A percentile compares a stretch with the other conserved stretches of the same genome.
Evolutionary conservation across 768 basidiomycete genomes (phyloP).

Genomic region (Amylocystis lapponica): DNA sequence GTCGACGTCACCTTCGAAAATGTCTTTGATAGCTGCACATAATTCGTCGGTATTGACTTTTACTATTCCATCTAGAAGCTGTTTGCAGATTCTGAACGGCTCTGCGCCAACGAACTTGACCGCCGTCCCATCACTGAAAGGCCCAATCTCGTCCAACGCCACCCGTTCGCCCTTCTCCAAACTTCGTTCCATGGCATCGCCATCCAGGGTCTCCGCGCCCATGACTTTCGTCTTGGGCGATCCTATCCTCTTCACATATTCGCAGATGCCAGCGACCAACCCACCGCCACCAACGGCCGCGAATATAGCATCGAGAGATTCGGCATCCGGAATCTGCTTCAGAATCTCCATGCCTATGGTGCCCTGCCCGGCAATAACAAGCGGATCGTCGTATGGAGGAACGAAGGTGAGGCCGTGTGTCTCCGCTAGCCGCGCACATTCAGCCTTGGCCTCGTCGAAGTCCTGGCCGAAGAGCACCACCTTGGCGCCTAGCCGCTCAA

Average conservation of each 20-base stretch:
- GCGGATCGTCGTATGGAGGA: conserved; percentile 95
- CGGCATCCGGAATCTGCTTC: conserved; percentile 76
- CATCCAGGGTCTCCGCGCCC: conserved; percentile 94
- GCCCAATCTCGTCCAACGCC: conserved; percentile 83
- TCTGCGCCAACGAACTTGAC: conserved; percentile 95
- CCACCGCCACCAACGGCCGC: conserved; percentile 94
- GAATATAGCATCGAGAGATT: conserved; percentile 79
- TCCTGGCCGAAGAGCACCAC: conserved; percentile 88
- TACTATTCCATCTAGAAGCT: conserved; percentile 76
- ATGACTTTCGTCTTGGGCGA: conserved; percentile 74
- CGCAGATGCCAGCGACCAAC: conserved; percentile 81
- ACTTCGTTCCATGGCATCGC: conserved; percentile 88
- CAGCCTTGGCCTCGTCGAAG: conserved; percentile 94
- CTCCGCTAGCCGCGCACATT: conserved; percentile 81
- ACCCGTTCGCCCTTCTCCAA: conserved; percentile 77
- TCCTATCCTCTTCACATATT: conserved; percentile 92
- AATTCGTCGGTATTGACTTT: conserved; percentile 93
- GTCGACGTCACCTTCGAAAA: conserved; percentile 96
- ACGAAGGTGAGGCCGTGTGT: conserved; percentile 81
- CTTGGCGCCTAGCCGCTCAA: conserved; percentile 90
- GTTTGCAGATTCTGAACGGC: conserved; percentile 86
- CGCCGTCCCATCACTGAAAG: conserved; percentile 96
- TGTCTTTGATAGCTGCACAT: conserved; percentile 97
- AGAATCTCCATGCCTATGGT: conserved; percentile 93
- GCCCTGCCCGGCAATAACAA: conserved; percentile 96